Evolutionary conservation across 2,329 filamentous ascomycete genomes (phyloP), one percentile per base, ranked within the genome.

Genomic region (Fusarium poae): DNA sequence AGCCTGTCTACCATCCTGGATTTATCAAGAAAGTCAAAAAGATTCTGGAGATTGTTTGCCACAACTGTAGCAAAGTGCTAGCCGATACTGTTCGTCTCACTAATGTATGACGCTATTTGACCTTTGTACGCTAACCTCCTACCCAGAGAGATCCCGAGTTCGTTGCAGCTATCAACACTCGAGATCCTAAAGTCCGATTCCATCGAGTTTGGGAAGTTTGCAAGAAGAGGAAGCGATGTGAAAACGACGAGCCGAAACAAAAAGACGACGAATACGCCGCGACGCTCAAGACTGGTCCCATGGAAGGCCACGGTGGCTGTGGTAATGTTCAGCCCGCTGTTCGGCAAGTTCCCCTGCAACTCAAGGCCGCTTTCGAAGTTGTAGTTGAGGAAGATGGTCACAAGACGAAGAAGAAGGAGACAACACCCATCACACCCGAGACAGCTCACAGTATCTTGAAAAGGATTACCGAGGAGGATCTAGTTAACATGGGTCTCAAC

Each of bases 21-120:
- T 99, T 97, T 82, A 92, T 99, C 83, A 97, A 93, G 81, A 98
- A 98, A 85, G 94, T 97, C 82, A 99, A 99, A 87, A 99, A 98
- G 86, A 89, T 99, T 75, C 86, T 99, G 80, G 97, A 99, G 87
- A 96, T 94, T 74, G 94, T 99, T 81, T 99, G 97, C 87, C 94
- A 97, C 84, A 97, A 97, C 82, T 99, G 97, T 86, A 95, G 94
- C 83, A 97, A 96, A 86, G 93, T 98, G 78, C 89, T 97, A 86
- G 91, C 94, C 83, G 94, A 98, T 88, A 92, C 93, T 91, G 95
- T 98, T 91, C 93, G 95, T 97, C 85, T 79, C 77, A 77, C 85
- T 85, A 77, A 85, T 85, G 84, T 79, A 77, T 79, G 81, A 83
- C 85, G 82, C 82, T 86, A 82, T 80, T 81, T 78, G 77, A 77